A percentile compares a stretch with the other conserved stretches of the same genome.
Conservation (phyloP, 2,329 filamentous ascomycete species). For the Trichoderma asperellum region DNA sequence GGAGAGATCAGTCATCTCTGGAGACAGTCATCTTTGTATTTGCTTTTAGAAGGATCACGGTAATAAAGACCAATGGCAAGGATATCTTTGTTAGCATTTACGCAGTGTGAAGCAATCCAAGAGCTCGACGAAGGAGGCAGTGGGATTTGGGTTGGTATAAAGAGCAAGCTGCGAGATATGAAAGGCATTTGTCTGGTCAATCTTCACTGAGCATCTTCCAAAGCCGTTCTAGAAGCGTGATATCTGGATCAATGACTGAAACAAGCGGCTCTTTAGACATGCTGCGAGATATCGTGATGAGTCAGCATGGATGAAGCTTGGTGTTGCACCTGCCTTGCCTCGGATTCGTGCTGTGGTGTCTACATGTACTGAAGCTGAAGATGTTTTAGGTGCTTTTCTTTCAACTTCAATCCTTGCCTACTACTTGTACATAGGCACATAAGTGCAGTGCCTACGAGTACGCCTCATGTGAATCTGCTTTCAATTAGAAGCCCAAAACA, state of each 20-base stretch:
- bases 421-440: too few relatives aligned
- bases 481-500: neutral
- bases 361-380: neutral
- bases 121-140: neutral
- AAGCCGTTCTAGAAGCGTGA: neutral
- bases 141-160: neutral
- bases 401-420: neutral
- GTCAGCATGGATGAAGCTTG: neutral
- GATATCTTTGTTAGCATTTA: neutral
- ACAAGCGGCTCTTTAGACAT: neutral
- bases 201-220: neutral
- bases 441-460: too few relatives aligned
- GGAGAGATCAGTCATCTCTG: too few relatives aligned
- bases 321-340: neutral
- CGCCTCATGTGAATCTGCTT: neutral
- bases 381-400: neutral
- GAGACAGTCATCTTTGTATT: neutral
- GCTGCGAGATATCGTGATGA: neutral
- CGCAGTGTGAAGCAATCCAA: neutral
- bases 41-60: neutral
- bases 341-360: neutral
- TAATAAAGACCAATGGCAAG: neutral
- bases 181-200: neutral
- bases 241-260: neutral
- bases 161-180: neutral